Percentiles rank a stretch among this genome's conserved stretches.
These are phyloP conservation scores for Bryoglossum gracile DNA, from an alignment of 495 filamentous ascomycete genomes.

Conservation along the genomic window DNA sequence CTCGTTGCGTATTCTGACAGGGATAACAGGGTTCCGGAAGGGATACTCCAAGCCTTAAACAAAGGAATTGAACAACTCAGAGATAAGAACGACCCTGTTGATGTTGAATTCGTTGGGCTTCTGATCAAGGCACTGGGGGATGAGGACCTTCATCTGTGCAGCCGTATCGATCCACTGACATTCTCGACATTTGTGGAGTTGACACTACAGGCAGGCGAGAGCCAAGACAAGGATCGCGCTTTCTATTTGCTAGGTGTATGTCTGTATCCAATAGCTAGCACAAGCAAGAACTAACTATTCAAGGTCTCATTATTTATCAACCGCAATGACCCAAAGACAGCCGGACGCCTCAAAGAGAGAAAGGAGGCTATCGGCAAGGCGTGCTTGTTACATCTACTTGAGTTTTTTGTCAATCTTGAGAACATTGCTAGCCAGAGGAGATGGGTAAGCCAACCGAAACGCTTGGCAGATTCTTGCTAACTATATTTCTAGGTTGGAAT, in stretches of 20 bases:
- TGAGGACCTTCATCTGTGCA: conserved; percentile 8
- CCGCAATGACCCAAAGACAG: neutral
- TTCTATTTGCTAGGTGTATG: conserved; percentile 15
- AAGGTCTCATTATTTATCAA: conserved; percentile 3
- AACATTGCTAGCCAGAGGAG: conserved; percentile 1
- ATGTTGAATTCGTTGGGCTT: neutral
- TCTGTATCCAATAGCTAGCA: neutral
- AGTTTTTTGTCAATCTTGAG: conserved; percentile 2
- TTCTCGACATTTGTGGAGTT: conserved; percentile 2
- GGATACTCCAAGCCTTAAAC: too few species aligned
- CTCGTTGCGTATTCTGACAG: neutral
- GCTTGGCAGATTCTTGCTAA: too few species aligned
- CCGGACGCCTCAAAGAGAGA: neutral
- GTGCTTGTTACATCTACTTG: conserved; percentile 3
- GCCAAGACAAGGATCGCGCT: conserved; percentile 7
- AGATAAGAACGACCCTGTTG: neutral
- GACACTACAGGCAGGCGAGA: conserved; percentile 1
- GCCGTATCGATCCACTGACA: conserved; percentile 2
- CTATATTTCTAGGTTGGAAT: conserved; percentile 4
- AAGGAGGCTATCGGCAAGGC: conserved; percentile 7
- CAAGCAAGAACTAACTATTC: neutral
- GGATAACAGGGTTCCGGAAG: neutral
- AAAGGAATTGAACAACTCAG: neutral
- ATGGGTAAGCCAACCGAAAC: conserved; percentile 14
- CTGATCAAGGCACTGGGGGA: conserved; percentile 2